phyloP scores from a whole-genome alignment of 2,329 filamentous ascomycete species.

The Aureobasidium uvarum region DNA sequence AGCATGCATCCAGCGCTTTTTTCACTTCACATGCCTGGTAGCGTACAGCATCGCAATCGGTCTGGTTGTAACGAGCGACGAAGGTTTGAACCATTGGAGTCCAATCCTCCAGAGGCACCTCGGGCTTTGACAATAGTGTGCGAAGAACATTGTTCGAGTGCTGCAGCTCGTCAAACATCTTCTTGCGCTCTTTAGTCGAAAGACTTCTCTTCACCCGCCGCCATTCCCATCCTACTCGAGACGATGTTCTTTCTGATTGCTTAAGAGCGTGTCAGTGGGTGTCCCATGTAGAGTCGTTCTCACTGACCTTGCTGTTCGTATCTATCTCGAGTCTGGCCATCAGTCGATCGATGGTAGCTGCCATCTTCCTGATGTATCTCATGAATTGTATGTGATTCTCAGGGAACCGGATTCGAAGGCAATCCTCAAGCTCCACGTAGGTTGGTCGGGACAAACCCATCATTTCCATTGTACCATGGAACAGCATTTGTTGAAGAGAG shows the following conservation, averaged over 20 bases:
- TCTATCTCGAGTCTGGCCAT: neutral
- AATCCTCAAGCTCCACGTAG: neutral
- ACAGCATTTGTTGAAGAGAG: neutral
- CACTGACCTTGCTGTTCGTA: neutral
- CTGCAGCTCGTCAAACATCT: neutral
- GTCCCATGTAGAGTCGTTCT: neutral
- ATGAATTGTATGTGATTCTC: neutral
- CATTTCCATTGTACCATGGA: neutral
- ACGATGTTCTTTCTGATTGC: neutral
- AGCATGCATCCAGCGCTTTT: neutral
- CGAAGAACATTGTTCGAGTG: neutral
- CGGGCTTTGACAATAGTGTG: neutral
- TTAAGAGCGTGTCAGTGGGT: neutral
- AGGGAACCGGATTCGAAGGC: neutral
- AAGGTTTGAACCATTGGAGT: neutral
- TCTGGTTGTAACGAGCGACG: neutral
- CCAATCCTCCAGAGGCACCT: neutral
- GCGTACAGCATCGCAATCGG: neutral
- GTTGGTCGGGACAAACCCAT: neutral
- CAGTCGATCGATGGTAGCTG: neutral
- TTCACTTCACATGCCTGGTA: neutral
- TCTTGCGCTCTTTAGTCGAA: neutral
- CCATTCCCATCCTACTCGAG: neutral
- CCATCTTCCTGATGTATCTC: neutral
- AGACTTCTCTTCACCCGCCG: neutral